Base-by-base conservation (phyloP, 2,329 filamentous ascomycete genomes). In the Epichloe scottii region DNA sequence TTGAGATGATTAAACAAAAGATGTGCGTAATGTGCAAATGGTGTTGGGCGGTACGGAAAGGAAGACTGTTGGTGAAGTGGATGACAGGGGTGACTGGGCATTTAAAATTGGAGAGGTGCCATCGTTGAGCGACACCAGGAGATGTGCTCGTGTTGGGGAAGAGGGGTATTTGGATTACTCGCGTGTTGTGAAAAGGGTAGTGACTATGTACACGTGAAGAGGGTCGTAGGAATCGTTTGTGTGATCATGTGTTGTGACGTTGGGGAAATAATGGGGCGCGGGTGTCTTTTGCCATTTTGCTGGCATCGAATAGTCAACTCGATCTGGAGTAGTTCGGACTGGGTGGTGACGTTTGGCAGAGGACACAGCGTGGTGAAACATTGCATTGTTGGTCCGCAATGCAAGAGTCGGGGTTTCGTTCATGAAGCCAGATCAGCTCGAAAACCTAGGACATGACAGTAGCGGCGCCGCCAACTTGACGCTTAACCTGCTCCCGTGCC, bases 401-500 rank as follows among this genome's bases (percentile, higher is more conserved):
- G 21, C 46, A 49, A 42, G 37, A 19, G 40, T 40, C 34, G 17
- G n/a, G 15, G 7, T 39, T 34, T 39, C 21, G 15, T 47, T 51
- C 39, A 39, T 42, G 41, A 45, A 39, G 41, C 43, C 15, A 26
- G 41, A 37, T 43, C 37, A 37, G 40, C 52, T 66, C 60, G 77
- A 56, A 70, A 70, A 12, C 39, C 59, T 76, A 71, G 50, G 71
- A 66, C 75, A 81, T 79, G 59, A 77, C 71, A 50, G 59, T 55
- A 66, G 71, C 59, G 63, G 66, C 47, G 57, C 78, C 78, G 53
- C 78, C 77, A 49, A 83, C 71, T 70, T 98, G 93, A 61, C 89
- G 86, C 78, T 96, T 97, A 67, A 97, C 90, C 68, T 96, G 89
- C 71, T 97, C 93, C 54, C 91, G 85, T 56, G 93, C 90, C 93